Evolutionary conservation across 2,329 filamentous ascomycete genomes (phyloP), one percentile per base, ranked within the genome.

Genomic region (Neoascochyta sp.): DNA sequence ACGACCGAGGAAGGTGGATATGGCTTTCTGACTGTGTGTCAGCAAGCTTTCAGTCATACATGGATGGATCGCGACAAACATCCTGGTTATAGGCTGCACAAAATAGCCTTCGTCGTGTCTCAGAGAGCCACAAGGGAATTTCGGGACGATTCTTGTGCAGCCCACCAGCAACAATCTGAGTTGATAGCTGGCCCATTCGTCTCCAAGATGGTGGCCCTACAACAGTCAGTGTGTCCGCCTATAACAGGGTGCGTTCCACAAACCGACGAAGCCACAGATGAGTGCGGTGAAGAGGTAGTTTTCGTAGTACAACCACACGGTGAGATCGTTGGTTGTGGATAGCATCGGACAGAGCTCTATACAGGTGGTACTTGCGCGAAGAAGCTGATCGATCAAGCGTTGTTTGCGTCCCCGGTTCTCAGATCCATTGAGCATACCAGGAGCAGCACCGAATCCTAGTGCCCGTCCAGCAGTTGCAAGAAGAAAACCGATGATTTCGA

Each of bases 401-500:
- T 44, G 36, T 28, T 43, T 48, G 30, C 45, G 14, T 1, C 26
- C 42, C 10, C 45, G 36, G 11, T 50, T 43, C 2, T 25, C 26
- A 9, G 41, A 39, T 7, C 52, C 45, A 12, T 31, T 46, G 33
- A 49, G 51, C 2, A 36, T 34, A 18, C 52, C 47, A 4, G 43
- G 38, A 5, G 34, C 43, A 9, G 51, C 43, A 1, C 49, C 55
- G 20, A 55, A 60, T 0, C 47, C 43, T 2, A 57, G 30, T 7
- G 54, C 48, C 30, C 62, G 22, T 22, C 63, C 65, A 3, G 66
- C 64, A 4, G 60, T 52, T 15, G 61, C 50, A 20, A 64, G 54
- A 4, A 68, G 35, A 8, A 60, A 48, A 1, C 60, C 65, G 8
- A 68, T 50, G 4, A 58, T 59, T 19, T 68, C 65, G 4, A 68